These are phyloP conservation scores for Colletotrichum tofieldiae DNA, from an alignment of 2,329 filamentous ascomycete species.

Conservation along the genomic window DNA sequence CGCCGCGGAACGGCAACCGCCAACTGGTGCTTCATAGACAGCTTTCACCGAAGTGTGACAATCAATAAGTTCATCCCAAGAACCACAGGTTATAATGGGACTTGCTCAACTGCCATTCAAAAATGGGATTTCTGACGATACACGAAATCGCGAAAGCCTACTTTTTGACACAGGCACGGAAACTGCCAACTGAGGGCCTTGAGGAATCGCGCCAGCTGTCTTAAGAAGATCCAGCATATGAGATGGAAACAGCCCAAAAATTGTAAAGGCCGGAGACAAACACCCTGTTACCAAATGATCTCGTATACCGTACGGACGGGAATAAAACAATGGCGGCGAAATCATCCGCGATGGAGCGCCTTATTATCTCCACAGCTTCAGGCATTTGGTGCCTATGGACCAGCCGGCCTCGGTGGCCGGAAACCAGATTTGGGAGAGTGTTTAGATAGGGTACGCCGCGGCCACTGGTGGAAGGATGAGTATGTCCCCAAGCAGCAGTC, in stretches of 20 bases:
- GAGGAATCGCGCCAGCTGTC: background rate
- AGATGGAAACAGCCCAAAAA: no score
- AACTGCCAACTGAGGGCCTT: background rate
- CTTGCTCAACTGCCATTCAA: background rate
- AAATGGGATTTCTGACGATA: background rate
- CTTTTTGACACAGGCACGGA: background rate
- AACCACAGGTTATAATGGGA: background rate
- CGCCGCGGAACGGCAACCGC: background rate
- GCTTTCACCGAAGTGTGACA: background rate
- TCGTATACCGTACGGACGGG: background rate
- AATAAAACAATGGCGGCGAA: background rate
- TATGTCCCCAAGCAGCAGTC: no score
- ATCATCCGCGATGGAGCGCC: background rate
- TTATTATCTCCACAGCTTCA: background rate
- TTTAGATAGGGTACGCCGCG: constrained; percentile 7
- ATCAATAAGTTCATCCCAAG: background rate
- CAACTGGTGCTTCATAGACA: background rate
- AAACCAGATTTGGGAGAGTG: constrained; percentile 6
- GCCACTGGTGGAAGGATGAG: background rate
- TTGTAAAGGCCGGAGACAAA: background rate
- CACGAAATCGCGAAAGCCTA: background rate
- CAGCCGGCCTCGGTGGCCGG: constrained; percentile 10
- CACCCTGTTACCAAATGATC: background rate
- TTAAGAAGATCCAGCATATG: background rate
- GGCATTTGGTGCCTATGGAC: constrained; percentile 6